These are phyloP conservation scores for Elongisporangium undulatum DNA, from an alignment of 352 stramenopile genomes.

Conservation along the genomic window DNA sequence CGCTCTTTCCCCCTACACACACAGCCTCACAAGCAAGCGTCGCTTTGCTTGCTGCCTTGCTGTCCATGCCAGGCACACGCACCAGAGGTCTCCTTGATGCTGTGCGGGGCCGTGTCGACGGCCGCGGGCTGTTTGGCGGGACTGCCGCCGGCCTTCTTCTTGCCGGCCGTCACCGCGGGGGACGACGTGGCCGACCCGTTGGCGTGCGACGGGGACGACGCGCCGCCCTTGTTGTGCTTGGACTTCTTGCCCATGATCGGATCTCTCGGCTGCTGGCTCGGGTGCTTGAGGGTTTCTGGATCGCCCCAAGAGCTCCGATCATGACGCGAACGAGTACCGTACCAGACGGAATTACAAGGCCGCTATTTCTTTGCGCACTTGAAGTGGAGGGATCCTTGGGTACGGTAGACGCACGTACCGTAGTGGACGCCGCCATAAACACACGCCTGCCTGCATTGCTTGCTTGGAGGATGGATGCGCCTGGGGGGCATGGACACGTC, in stretches of 20 bases:
- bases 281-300: background rate
- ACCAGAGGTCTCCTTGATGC: constrained; percentile 1
- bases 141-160: constrained; percentile 17
- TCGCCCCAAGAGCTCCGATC: background rate
- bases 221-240: constrained; percentile 26
- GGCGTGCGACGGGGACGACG: background rate
- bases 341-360: background rate
- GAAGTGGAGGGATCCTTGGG: background rate
- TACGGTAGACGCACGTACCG: background rate
- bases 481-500: background rate
- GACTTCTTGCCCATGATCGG: constrained; percentile 60
- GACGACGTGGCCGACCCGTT: constrained; percentile 15
- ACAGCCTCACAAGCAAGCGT: background rate
- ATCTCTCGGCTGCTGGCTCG: constrained; percentile 11
- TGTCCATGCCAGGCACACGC: background rate
- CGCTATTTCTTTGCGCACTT: background rate
- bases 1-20: background rate
- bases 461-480: background rate
- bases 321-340: background rate
- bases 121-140: constrained; percentile 23
- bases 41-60: background rate
- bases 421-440: background rate
- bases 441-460: too few relatives aligned
- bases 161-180: constrained; percentile 7
- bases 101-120: constrained; percentile 5